Percentiles rank a stretch among this genome's conserved stretches.
Conservation (phyloP, 1,284 basidiomycete genomes). For the Cryptococcus wingfieldii region DNA sequence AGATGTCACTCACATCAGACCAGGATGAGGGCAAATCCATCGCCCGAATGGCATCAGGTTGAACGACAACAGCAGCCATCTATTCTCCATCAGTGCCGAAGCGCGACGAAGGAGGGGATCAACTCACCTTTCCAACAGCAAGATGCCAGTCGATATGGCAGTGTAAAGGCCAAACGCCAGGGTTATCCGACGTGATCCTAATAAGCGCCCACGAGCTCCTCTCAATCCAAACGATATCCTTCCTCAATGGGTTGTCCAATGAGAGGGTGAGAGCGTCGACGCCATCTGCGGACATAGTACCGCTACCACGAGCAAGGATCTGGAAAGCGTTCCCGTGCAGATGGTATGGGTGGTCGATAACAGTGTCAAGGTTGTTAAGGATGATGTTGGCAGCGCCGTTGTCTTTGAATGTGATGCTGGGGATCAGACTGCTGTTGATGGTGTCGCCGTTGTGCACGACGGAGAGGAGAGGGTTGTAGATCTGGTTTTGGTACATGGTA, state of each 20-base stretch:
- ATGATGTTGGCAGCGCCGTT: slow-evolving; percentile 27
- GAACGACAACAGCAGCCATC: slow-evolving; percentile 17
- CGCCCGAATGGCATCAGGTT: slow-evolving; percentile 14
- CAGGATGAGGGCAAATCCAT: slow-evolving; percentile 12
- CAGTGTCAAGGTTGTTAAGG: slow-evolving; percentile 40
- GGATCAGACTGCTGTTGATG: slow-evolving; percentile 17
- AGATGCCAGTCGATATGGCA: slow-evolving; percentile 33
- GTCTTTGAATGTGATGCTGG: slow-evolving; percentile 24
- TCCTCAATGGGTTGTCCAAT: slow-evolving; percentile 38
- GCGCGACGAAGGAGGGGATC: background rate
- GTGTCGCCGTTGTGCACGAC: slow-evolving; percentile 21
- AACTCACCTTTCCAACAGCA: slow-evolving; percentile 15
- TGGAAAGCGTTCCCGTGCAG: slow-evolving; percentile 33
- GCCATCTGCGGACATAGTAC: slow-evolving; percentile 19
- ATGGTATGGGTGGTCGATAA: slow-evolving; percentile 44
- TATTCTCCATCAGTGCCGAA: background rate
- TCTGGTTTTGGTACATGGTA: slow-evolving; percentile 27
- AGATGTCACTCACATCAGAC: slow-evolving; percentile 4
- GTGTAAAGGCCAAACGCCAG: slow-evolving; percentile 27
- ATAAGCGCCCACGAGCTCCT: slow-evolving; percentile 23
- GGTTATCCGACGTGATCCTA: slow-evolving; percentile 22
- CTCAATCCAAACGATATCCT: slow-evolving; percentile 42
- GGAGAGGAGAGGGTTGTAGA: slow-evolving; percentile 37
- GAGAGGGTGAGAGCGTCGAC: slow-evolving; percentile 21
- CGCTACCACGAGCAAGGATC: slow-evolving; percentile 39